phyloP scores from a whole-genome alignment of 1,284 basidiomycete genomes.

The Porphyrellus sp. region DNA sequence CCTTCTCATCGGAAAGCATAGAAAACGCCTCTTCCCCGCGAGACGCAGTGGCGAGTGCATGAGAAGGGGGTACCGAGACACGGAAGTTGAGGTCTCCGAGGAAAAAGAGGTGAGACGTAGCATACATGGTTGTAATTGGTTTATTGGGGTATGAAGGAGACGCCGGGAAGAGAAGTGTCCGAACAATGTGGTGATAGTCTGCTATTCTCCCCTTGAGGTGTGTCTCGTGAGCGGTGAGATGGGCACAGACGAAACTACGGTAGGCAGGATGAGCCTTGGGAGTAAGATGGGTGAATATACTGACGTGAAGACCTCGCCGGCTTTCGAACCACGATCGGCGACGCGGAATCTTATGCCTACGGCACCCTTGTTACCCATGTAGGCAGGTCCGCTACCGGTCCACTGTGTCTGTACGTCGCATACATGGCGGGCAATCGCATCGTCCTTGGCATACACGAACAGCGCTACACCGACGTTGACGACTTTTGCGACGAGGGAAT shows the following conservation, averaged over 20 bases:
- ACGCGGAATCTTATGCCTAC: constrained; percentile 86
- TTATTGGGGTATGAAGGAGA: constrained; percentile 41
- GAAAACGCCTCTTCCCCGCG: constrained; percentile 37
- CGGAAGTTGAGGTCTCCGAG: constrained; percentile 92
- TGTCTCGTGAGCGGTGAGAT: constrained; percentile 83
- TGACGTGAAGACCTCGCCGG: constrained; percentile 81
- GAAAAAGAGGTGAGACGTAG: constrained; percentile 83
- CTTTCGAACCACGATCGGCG: constrained; percentile 46
- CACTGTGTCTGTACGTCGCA: constrained; percentile 70
- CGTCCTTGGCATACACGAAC: constrained; percentile 77
- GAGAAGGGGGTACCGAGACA: constrained; percentile 54
- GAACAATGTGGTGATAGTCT: constrained; percentile 83
- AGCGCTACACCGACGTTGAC: constrained; percentile 80
- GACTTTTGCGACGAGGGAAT: constrained; percentile 68
- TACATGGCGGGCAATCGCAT: constrained; percentile 56
- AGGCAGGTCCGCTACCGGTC: constrained; percentile 72
- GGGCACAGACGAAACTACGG: constrained; percentile 85
- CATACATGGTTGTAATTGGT: constrained; percentile 61
- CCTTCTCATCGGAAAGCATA: constrained; percentile 49
- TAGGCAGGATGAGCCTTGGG: constrained; percentile 4
- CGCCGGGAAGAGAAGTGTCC: constrained; percentile 76
- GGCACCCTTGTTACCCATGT: constrained; percentile 95
- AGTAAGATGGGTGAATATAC: constrained; percentile 32
- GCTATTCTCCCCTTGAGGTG: constrained; percentile 70
- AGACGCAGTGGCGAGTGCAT: constrained; percentile 39